A percentile compares a stretch with the other conserved stretches of the same genome.
These are phyloP conservation scores for Linnemannia zychae DNA, from an alignment of 192 early-diverging fungal species.

Conservation along the genomic window DNA sequence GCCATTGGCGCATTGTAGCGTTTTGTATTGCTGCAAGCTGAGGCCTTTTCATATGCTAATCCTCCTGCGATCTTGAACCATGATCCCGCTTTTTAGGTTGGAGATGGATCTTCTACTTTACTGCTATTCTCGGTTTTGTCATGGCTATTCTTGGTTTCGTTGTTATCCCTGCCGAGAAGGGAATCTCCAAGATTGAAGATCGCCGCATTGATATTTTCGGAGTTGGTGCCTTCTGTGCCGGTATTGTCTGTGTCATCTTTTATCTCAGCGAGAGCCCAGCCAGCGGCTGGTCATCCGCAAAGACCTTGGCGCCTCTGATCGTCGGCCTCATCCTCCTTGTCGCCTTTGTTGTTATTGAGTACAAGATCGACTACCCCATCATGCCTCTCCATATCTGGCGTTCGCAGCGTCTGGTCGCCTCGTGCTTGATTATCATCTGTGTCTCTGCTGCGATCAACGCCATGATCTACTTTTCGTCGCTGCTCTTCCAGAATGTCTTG, in stretches of 20 bases:
- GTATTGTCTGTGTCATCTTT: constrained; percentile 38
- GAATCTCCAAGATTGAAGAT: constrained; percentile 14
- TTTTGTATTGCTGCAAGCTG: neutral
- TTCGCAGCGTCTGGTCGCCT: constrained; percentile 14
- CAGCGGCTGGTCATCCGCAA: constrained; percentile 11
- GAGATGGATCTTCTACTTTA: constrained; percentile 56
- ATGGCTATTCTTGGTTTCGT: constrained; percentile 39
- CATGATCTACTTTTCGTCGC: constrained; percentile 20
- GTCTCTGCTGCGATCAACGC: constrained; percentile 19
- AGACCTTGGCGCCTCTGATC: constrained; percentile 8
- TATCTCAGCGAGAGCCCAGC: constrained; percentile 42
- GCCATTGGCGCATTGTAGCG: neutral
- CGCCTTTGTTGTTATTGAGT: constrained; percentile 18
- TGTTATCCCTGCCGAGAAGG: constrained; percentile 26
- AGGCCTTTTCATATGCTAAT: neutral
- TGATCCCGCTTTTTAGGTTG: constrained; percentile 17
- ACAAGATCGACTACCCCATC: constrained; percentile 26
- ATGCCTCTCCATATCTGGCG: constrained; percentile 29
- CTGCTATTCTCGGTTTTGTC: constrained; percentile 27
- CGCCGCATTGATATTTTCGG: constrained; percentile 38
- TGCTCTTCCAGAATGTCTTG: constrained; percentile 17
- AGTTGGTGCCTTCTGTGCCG: constrained; percentile 20
- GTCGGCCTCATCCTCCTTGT: constrained; percentile 12
- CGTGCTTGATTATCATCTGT: constrained; percentile 20
- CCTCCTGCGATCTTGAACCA: neutral